Conservation (phyloP, 768 basidiomycete species). For the Lactarius indigo region DNA sequence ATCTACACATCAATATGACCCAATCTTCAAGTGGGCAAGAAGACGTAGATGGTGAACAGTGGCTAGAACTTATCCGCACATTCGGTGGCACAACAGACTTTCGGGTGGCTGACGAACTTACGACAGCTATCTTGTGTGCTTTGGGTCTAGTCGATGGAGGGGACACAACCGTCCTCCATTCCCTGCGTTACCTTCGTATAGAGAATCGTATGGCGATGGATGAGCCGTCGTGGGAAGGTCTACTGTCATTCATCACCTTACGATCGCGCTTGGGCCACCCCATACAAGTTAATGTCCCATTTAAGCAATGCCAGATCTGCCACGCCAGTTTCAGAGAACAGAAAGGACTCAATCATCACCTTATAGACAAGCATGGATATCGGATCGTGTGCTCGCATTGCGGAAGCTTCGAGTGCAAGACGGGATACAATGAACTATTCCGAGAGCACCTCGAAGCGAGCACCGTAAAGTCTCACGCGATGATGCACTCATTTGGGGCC, state of each 20-base stretch:
- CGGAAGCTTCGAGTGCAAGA: neutral
- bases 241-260: neutral
- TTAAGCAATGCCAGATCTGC: neutral
- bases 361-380: fast-evolving
- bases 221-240: neutral
- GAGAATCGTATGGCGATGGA: neutral
- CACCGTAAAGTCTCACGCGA: neutral
- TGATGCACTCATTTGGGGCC: neutral
- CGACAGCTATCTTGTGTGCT: too few species aligned
- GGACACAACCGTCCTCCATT: neutral
- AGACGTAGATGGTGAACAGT: neutral
- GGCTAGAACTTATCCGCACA: neutral
- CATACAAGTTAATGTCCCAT: neutral
- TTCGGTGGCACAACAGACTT: neutral
- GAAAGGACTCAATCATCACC: neutral
- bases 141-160: neutral
- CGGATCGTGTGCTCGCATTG: neutral
- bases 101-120: neutral
- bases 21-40: neutral
- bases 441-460: neutral
- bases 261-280: neutral
- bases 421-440: neutral
- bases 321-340: fast-evolving
- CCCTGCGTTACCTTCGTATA: neutral
- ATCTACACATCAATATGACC: neutral